Evolutionary conservation across 257 asterid genomes (phyloP).

Genomic region (Solanum paucissectum): DNA sequence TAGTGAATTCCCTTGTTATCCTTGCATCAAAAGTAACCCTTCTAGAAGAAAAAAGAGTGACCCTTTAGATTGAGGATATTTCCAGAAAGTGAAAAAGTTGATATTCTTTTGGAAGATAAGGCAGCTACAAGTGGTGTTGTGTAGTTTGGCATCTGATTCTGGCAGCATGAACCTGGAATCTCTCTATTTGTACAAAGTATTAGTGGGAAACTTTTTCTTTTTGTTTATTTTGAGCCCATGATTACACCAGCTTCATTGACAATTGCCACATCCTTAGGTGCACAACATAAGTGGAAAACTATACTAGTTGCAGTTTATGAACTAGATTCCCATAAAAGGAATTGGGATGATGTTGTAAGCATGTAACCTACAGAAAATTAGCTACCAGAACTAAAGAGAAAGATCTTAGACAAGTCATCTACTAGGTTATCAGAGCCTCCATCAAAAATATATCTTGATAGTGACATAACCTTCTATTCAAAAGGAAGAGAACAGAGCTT

Average conservation of each 20-base stretch:
- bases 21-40: not conserved
- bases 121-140: slow-evolving; percentile 14
- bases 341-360: not conserved
- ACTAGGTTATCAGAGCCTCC: not conserved
- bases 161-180: slow-evolving; percentile 8
- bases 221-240: not conserved
- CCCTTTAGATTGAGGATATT: not conserved
- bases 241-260: not conserved
- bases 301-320: not conserved
- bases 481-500: not conserved
- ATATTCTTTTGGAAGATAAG: slow-evolving; percentile 1
- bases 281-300: not conserved
- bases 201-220: not conserved
- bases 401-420: not conserved
- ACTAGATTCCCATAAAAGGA: not conserved
- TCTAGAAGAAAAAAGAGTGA: not conserved
- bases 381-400: not conserved
- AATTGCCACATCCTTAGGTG: not conserved
- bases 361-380: not conserved
- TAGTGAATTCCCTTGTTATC: not conserved
- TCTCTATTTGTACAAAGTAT: not conserved
- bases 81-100: not conserved
- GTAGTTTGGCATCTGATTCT: slow-evolving; percentile 41
- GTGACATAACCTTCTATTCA: not conserved
- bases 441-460: not conserved